A percentile compares a stretch with the other conserved stretches of the same genome.
Conservation (phyloP, 1,284 basidiomycete genomes). For the Tylopilus orsonianus region DNA sequence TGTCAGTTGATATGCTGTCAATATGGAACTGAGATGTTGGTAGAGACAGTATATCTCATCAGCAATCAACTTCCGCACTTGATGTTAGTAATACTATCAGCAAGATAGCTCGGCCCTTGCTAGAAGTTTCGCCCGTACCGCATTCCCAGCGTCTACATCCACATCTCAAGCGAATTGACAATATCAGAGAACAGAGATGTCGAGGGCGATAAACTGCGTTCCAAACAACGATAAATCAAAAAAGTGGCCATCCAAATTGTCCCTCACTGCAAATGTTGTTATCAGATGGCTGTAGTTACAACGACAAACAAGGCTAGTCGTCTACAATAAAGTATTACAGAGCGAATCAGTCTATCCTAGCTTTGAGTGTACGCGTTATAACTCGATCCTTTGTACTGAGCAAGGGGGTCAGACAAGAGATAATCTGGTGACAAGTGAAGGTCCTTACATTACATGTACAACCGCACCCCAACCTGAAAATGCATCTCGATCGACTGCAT, state of each 20-base stretch:
- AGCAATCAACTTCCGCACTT: too few species aligned
- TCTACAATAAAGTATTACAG: constrained; percentile 23
- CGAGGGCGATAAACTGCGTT: too few species aligned
- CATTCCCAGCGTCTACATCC: too few species aligned
- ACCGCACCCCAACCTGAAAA: constrained; percentile 96
- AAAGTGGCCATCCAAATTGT: too few species aligned
- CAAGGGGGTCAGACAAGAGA: constrained; percentile 16
- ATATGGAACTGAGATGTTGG: too few species aligned
- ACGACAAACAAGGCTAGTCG: constrained; percentile 2
- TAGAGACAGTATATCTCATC: too few species aligned
- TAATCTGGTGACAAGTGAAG: constrained; percentile 7
- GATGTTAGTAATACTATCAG: too few species aligned
- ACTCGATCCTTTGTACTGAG: constrained; percentile 84
- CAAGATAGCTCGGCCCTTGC: too few species aligned
- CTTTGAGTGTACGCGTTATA: constrained; percentile 82
- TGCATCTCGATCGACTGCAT: constrained; percentile 95
- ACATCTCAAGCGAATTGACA: too few species aligned
- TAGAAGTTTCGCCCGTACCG: too few species aligned
- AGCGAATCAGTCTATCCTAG: constrained; percentile 80
- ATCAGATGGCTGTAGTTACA: background rate
- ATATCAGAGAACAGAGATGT: too few species aligned
- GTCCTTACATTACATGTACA: constrained; percentile 95
- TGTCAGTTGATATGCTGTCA: background rate
- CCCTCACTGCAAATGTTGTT: background rate
- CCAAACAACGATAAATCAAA: background rate